A percentile compares a stretch with the other conserved stretches of the same genome.
Evolutionary conservation across 148 eudicot species (phyloP).

Genomic region (Heliosperma pusillum): DNA sequence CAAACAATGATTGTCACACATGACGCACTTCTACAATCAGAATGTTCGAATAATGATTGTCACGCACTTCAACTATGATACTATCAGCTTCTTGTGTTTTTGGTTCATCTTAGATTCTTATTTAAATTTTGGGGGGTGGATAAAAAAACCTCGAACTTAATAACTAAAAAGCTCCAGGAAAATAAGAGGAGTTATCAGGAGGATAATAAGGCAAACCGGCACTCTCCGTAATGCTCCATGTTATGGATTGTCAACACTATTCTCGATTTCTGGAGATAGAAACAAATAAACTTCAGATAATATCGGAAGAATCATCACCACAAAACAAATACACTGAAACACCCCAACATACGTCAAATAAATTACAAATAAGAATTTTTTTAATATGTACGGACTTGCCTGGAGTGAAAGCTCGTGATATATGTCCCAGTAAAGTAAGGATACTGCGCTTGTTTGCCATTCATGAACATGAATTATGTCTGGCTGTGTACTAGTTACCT

Average conservation of each 20-base stretch:
- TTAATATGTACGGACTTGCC: conserved; percentile 35
- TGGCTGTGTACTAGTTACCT: conserved; percentile 70
- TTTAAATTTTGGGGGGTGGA: neutral
- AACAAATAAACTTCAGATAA: conserved; percentile 18
- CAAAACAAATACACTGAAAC: neutral
- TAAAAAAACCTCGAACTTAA: neutral
- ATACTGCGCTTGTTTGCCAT: conserved; percentile 78
- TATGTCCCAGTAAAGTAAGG: conserved; percentile 89
- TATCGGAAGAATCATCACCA: neutral
- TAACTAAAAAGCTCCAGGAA: neutral
- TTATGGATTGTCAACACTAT: conserved; percentile 89
- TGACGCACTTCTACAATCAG: neutral
- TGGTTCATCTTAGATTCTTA: neutral
- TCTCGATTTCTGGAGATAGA: conserved; percentile 61
- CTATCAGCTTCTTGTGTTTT: neutral
- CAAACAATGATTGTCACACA: neutral
- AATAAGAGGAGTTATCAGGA: neutral
- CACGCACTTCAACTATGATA: too few species aligned
- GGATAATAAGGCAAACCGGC: conserved; percentile 43
- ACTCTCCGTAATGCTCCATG: conserved; percentile 92
- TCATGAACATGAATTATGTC: conserved; percentile 90
- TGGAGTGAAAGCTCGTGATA: conserved; percentile 69
- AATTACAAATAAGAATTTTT: neutral
- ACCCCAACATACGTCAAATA: neutral
- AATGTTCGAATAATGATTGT: too few species aligned